A percentile compares a stretch with the other conserved stretches of the same genome.
phyloP scores from a whole-genome alignment of 1,284 basidiomycete genomes.

The Puccinia horiana region DNA sequence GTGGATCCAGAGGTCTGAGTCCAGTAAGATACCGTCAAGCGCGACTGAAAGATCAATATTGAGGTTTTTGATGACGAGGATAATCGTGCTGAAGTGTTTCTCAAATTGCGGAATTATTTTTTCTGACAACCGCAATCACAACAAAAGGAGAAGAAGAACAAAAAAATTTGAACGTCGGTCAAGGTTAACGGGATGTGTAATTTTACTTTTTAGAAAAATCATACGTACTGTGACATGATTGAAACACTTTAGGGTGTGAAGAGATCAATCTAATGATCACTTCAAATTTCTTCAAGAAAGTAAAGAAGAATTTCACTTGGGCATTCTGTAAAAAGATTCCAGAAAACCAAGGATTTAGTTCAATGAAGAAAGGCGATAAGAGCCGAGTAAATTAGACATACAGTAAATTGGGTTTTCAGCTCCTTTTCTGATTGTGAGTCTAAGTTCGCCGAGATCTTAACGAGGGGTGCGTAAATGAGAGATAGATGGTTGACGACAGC shows the following conservation, averaged over 20 bases:
- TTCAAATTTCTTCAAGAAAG: neutral
- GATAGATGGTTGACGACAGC: neutral
- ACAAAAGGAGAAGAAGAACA: neutral
- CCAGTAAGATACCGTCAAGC: neutral
- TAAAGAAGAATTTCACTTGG: neutral
- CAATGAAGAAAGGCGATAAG: too few species aligned
- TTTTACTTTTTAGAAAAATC: neutral
- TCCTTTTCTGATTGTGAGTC: too few species aligned
- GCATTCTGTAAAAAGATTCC: neutral
- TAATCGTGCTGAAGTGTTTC: neutral
- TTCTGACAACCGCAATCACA: neutral
- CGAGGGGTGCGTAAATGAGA: neutral
- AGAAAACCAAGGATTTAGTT: neutral
- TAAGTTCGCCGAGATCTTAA: neutral
- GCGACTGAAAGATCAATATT: neutral
- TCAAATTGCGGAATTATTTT: neutral
- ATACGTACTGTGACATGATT: neutral
- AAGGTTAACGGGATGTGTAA: neutral
- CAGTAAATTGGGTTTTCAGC: neutral
- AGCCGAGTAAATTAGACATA: neutral
- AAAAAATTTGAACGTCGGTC: neutral
- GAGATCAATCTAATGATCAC: neutral
- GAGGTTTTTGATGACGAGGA: neutral
- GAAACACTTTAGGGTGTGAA: neutral
- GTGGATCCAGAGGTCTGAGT: neutral